Conservation (phyloP, 2,329 filamentous ascomycete genomes). For the Diplocarpon rosae region DNA sequence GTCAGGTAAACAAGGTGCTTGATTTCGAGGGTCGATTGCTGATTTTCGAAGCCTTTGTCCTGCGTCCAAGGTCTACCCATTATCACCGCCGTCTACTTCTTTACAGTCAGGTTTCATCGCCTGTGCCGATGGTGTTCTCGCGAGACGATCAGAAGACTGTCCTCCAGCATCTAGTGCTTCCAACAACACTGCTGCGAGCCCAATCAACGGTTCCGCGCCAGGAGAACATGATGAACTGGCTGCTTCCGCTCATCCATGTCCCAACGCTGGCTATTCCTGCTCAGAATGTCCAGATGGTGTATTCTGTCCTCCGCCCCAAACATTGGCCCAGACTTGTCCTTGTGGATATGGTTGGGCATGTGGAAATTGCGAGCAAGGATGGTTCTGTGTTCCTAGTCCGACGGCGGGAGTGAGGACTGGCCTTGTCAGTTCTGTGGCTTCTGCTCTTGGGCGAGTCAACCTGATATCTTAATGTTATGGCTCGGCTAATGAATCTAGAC, state of each 20-base stretch:
- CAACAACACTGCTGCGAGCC: neutral
- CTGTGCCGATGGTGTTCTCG: slow-evolving; percentile 9
- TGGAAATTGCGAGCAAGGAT: slow-evolving; percentile 9
- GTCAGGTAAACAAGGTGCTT: slow-evolving; percentile 8
- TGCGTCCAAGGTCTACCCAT: slow-evolving; percentile 2
- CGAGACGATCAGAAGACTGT: slow-evolving; percentile 11
- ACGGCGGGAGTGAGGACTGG: neutral
- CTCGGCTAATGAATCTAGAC: neutral
- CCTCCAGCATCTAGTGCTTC: neutral
- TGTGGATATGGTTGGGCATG: slow-evolving; percentile 17
- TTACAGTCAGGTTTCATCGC: slow-evolving; percentile 2
- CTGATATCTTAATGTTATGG: neutral
- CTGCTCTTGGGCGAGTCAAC: neutral
- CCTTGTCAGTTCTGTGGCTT: slow-evolving; percentile 3
- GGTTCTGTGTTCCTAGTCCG: slow-evolving; percentile 12
- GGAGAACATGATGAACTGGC: neutral
- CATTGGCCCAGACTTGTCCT: slow-evolving; percentile 8
- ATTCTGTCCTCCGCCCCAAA: slow-evolving; percentile 15
- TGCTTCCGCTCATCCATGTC: slow-evolving; percentile 10
- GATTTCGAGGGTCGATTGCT: neutral
- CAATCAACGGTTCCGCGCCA: neutral
- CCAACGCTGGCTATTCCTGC: slow-evolving; percentile 14
- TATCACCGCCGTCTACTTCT: neutral
- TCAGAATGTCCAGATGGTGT: slow-evolving; percentile 14
- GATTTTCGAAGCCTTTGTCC: slow-evolving; percentile 7